A percentile compares a stretch with the other conserved stretches of the same genome.
phyloP scores from a whole-genome alignment of 208 protist genomes.

The Wallacemonas rigidus region DNA sequence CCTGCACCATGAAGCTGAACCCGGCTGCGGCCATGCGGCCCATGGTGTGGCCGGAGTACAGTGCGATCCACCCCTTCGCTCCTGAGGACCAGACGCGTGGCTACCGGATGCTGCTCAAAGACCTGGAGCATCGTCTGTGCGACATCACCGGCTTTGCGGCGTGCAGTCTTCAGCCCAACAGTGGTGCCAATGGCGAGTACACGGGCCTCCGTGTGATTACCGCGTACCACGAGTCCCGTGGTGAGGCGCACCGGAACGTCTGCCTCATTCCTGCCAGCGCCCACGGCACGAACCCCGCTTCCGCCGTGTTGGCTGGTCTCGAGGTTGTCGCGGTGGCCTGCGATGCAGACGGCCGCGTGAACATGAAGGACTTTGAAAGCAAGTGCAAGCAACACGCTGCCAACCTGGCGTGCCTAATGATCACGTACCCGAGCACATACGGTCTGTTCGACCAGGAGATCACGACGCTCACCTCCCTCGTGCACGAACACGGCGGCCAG shows the following conservation, averaged over 20 bases:
- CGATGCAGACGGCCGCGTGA: conserved; percentile 90
- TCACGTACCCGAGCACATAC: conserved; percentile 98
- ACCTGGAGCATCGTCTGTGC: conserved; percentile 86
- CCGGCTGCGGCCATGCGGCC: conserved; percentile 95
- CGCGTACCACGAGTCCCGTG: conserved; percentile 76
- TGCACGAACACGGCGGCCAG: conserved; percentile 93
- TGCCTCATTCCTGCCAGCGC: conserved; percentile 97
- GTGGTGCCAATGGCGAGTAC: conserved; percentile 97
- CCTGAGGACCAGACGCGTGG: conserved; percentile 91
- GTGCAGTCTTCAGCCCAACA: conserved; percentile 97
- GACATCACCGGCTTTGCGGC: conserved; percentile 96
- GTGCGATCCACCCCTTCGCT: conserved; percentile 95
- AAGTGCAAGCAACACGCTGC: conserved; percentile 92
- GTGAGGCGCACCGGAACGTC: conserved; percentile 91
- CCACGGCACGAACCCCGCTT: conserved; percentile 99
- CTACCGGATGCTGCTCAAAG: conserved; percentile 75
- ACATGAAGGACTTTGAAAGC: conserved; percentile 90
- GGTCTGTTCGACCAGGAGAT: conserved; percentile 97
- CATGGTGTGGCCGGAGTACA: conserved; percentile 94
- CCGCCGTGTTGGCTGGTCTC: conserved; percentile 92
- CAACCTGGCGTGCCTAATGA: conserved; percentile 96
- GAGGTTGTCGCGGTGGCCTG: conserved; percentile 94
- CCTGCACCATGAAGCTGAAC: conserved; percentile 99
- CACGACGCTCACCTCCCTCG: conserved; percentile 74
- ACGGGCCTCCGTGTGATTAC: conserved; percentile 92